Conservation (phyloP, 1,284 basidiomycete genomes). For the Rhodotorula sp. region DNA sequence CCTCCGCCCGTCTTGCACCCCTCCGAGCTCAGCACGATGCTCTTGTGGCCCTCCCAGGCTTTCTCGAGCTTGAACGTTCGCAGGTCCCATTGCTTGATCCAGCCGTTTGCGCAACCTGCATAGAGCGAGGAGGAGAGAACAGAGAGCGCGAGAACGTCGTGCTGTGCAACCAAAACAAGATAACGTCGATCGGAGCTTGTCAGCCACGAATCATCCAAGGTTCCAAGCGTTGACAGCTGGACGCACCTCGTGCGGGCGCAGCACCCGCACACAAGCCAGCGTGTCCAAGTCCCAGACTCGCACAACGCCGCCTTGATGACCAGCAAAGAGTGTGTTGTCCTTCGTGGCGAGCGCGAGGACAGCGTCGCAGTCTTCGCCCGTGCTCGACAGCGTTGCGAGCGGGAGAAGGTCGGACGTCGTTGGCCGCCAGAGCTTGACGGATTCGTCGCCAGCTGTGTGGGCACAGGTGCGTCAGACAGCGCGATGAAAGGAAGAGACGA, state of each 20-base stretch:
- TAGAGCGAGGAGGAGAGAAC: constrained; percentile 74
- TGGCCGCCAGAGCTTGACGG: constrained; percentile 49
- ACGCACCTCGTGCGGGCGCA: constrained; percentile 75
- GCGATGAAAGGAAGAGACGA: background rate
- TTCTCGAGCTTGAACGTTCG: constrained; percentile 72
- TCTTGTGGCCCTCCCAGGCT: constrained; percentile 71
- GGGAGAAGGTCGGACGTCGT: constrained; percentile 20
- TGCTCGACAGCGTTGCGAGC: constrained; percentile 41
- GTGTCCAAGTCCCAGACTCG: constrained; percentile 88
- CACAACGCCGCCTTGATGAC: constrained; percentile 89
- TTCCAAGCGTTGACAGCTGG: background rate
- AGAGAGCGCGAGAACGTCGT: constrained; percentile 74
- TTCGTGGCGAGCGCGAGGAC: constrained; percentile 75
- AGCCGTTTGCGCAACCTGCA: constrained; percentile 77
- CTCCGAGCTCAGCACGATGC: constrained; percentile 62
- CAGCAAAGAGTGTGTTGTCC: constrained; percentile 82
- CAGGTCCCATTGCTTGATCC: constrained; percentile 71
- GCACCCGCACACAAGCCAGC: constrained; percentile 74
- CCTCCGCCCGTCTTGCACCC: constrained; percentile 6
- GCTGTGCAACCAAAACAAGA: constrained; percentile 48
- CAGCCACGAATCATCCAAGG: background rate
- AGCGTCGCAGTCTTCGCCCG: constrained; percentile 50
- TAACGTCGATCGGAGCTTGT: too few species aligned
- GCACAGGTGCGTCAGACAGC: background rate
- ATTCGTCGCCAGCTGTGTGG: constrained; percentile 48